Conservation (phyloP, 352 stramenopile genomes). For the Globisporangium cylindrosporum region DNA sequence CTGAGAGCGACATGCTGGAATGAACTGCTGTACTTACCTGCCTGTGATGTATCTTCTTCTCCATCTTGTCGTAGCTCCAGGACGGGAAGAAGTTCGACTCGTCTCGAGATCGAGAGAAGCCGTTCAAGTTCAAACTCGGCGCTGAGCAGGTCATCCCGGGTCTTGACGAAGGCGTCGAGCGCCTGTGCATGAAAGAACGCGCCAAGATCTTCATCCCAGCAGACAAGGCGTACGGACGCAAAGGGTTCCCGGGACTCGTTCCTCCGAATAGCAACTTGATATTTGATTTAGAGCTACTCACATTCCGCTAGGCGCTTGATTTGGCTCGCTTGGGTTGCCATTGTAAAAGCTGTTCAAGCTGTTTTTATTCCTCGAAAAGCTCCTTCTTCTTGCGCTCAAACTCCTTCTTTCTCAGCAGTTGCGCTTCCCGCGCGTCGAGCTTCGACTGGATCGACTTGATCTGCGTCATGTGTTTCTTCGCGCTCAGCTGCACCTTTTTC, state of each 20-base stretch:
- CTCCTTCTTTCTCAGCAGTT: slow-evolving; percentile 43
- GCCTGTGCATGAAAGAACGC: slow-evolving; percentile 81
- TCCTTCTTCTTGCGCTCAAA: slow-evolving; percentile 71
- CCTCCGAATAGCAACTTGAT: slow-evolving; percentile 91
- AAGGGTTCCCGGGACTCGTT: slow-evolving; percentile 84
- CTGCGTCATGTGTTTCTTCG: slow-evolving; percentile 41
- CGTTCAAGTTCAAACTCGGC: slow-evolving; percentile 89
- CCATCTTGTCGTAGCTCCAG: slow-evolving; percentile 37
- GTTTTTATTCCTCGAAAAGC: slow-evolving; percentile 25
- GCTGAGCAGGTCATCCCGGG: slow-evolving; percentile 88
- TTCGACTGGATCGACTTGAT: slow-evolving; percentile 53
- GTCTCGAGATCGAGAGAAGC: slow-evolving; percentile 73
- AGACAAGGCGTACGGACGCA: slow-evolving; percentile 83
- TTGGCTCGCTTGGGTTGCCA: not conserved
- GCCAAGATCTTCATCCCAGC: slow-evolving; percentile 87
- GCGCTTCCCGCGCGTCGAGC: slow-evolving; percentile 41
- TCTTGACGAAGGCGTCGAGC: slow-evolving; percentile 79
- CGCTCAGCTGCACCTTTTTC: slow-evolving; percentile 23
- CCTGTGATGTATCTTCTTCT: not conserved
- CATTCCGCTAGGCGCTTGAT: slow-evolving; percentile 47
- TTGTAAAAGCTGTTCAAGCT: not conserved
- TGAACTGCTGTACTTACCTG: not conserved
- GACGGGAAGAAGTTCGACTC: slow-evolving; percentile 80
- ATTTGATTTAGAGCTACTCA: slow-evolving; percentile 92
- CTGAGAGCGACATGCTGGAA: not conserved